Evolutionary conservation across 2,329 filamentous ascomycete genomes (phyloP).

Genomic region (Rhinocladiella similis): DNA sequence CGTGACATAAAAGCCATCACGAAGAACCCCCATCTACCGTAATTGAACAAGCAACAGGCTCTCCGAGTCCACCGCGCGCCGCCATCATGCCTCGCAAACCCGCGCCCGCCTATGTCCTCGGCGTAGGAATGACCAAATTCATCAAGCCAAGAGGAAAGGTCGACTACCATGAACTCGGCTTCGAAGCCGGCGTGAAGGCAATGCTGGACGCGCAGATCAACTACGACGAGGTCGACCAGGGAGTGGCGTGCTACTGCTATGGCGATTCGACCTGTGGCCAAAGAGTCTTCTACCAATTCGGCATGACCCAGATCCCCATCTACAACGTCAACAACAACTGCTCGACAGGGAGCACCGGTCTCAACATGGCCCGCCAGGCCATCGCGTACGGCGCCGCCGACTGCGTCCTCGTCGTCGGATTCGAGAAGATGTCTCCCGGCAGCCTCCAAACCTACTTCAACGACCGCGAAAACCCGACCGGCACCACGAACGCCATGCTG

Average conservation of each 20-base stretch:
- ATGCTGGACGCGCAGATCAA: conserved; percentile 77
- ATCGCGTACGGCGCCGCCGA: conserved; percentile 79
- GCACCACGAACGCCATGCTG: conserved; percentile 76
- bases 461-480: conserved; percentile 78
- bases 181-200: conserved; percentile 36
- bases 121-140: conserved; percentile 99
- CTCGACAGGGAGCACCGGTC: conserved; percentile 88
- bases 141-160: conserved; percentile 54
- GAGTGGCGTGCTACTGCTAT: conserved; percentile 97
- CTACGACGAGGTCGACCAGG: conserved; percentile 95
- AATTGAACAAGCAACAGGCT: too few relatives aligned
- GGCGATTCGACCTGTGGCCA: conserved; percentile 94
- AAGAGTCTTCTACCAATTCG: conserved; percentile 97
- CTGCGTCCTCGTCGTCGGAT: conserved; percentile 87
- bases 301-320: conserved; percentile 93
- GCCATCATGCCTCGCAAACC: conserved; percentile 54
- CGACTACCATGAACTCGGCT: conserved; percentile 37
- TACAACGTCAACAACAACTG: conserved; percentile 99
- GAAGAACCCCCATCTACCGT: not conserved
- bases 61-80: not conserved
- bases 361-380: conserved; percentile 79
- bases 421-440: conserved; percentile 98
- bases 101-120: conserved; percentile 77
- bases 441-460: conserved; percentile 80
- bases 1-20: not conserved